Conservation (phyloP, 345 rosid species). For the Syzygium grande region DNA sequence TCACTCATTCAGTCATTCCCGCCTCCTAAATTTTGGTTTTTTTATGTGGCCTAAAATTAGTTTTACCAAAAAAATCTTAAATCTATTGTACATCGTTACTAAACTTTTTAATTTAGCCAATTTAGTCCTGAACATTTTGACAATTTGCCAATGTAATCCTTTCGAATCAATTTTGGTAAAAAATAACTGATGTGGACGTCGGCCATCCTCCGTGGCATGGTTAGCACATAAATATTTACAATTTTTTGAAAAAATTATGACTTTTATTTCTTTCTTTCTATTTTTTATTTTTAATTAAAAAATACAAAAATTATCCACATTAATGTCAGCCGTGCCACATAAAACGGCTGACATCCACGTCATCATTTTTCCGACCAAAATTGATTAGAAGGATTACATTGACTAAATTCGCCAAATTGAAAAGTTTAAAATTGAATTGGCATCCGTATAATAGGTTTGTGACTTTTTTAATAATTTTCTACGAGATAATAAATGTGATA, state of each 20-base stretch:
- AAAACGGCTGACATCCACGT: fast-evolving
- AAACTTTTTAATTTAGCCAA: too few relatives aligned
- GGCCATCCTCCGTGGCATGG: fast-evolving
- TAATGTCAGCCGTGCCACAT: neutral
- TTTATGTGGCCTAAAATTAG: neutral
- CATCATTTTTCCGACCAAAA: neutral
- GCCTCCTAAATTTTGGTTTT: neutral
- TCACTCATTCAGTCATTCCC: neutral
- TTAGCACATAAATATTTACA: neutral
- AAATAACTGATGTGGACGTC: neutral
- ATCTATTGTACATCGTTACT: too few relatives aligned
- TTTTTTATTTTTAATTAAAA: neutral
- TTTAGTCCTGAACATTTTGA: too few relatives aligned
- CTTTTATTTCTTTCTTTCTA: neutral
- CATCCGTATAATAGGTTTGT: neutral
- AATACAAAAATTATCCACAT: neutral
- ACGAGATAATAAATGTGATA: neutral
- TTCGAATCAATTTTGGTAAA: neutral
- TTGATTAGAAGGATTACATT: neutral
- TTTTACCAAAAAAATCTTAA: neutral
- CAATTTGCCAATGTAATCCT: neutral
- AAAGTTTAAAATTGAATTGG: neutral
- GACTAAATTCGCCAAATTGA: neutral
- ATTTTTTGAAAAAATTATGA: neutral
- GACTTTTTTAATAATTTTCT: neutral